Base-by-base conservation (phyloP, 495 filamentous ascomycete genomes). In the Margaritispora aquatica region DNA sequence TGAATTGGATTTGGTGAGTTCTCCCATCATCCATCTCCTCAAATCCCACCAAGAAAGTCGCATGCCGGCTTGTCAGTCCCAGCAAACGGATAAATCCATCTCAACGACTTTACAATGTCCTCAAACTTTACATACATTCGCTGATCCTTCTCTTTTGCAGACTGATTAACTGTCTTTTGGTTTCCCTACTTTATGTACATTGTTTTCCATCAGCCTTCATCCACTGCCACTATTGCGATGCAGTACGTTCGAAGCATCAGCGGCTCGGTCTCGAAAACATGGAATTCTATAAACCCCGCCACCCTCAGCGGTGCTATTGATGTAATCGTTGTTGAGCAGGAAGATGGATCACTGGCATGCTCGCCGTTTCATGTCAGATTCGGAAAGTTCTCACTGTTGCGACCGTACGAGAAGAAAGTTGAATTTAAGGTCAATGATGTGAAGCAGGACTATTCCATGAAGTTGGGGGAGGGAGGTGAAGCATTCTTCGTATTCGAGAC, bases 401-500 rank as follows among this genome's bases (percentile, higher is more conserved):
- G 95, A 51, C 95, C 94, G 2, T 97, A 85, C 65, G 95, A 99
- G 72, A 98, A 97, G 80, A 99, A 99, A 84, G 91, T 98, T 66
- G 93, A 97, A 73, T 99, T 99, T 73, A 83, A 80, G 65, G 94
- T 99, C 79, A 97, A 99, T 80, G 86, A 88, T 63, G 73, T 80
- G 53, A 94, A 92, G 74, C 91, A 96, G 69, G 79, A 94, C 58
- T 96, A 95, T 79, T 82, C 94, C 19, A 97, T 99, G 94, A 99
- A 99, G 73, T 80, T 99, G 15, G 94, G 94, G 22, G 94, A 99
- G 70, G 95, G 89, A 8, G 94, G 94, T 31, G 95, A 99, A 74
- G 94, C 94, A 4, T 97, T 99, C 71, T 99, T 99, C 69, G 89
- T 99, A 36, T 97, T 99, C 68, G 92, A 96, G 73, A 97, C 94